Conservation (phyloP, 2,329 filamentous ascomycete species). For the Curvularia sp. region DNA sequence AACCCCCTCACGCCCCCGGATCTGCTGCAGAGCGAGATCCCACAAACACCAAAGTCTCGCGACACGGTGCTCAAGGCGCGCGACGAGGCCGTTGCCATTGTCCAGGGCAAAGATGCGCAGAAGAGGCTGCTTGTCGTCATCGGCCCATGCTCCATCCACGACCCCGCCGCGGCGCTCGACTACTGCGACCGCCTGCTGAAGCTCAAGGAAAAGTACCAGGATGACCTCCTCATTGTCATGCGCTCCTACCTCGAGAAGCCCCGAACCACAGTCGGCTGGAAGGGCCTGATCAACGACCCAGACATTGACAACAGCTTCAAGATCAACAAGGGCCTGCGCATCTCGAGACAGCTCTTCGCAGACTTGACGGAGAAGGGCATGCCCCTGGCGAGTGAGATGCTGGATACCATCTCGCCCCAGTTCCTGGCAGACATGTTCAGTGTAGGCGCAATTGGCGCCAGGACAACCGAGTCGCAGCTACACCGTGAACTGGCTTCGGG, state of each 20-base stretch:
- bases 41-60: conserved; percentile 59
- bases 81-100: conserved; percentile 66
- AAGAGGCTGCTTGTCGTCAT: conserved; percentile 77
- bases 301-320: conserved; percentile 98
- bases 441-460: conserved; percentile 91
- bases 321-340: conserved; percentile 94
- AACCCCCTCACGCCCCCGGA: conserved; percentile 93
- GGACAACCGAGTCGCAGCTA: conserved; percentile 94
- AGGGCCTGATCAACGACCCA: conserved; percentile 97
- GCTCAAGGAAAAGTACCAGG: conserved; percentile 85
- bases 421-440: conserved; percentile 92
- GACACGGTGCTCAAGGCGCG: conserved; percentile 66
- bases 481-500: conserved; percentile 94
- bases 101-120: conserved; percentile 64
- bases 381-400: conserved; percentile 96
- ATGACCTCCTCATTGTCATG: conserved; percentile 95
- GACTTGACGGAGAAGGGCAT: conserved; percentile 91
- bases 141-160: conserved; percentile 96
- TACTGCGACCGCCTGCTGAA: conserved; percentile 86
- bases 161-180: conserved; percentile 85
- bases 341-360: conserved; percentile 88
- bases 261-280: conserved; percentile 97
- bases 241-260: conserved; percentile 98
- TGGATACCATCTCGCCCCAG: conserved; percentile 97
- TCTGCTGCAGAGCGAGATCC: conserved; percentile 92